Base-by-base conservation (phyloP, 176 grass and related monocot species). In the Oropetium thomaeum region DNA sequence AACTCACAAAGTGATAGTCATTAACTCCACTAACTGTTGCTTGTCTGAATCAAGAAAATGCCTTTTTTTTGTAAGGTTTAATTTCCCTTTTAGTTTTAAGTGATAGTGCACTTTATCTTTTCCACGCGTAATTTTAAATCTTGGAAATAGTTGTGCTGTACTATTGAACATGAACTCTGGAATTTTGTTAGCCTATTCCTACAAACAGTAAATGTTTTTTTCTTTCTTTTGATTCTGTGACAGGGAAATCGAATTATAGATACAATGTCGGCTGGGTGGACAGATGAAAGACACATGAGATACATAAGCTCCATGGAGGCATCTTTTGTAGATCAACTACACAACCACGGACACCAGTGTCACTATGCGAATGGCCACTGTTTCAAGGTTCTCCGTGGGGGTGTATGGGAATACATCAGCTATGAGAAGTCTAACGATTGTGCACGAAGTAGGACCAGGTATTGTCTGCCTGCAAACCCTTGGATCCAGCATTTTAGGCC, bases 271-370 rank as follows among this genome's bases (percentile, higher is more conserved):
- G 57, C 79, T 8, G 90, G 90, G 39, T 92, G 90, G 90, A 92
- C 90, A 27, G 58, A 92, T 45, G 90, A 92, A 75, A 89, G 81
- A 22, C 86, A 92, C 69, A 67, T 79, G 79, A 8, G 65, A 17
- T 92, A 92, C 28, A 87, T 92, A 73, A 86, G 62, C 81, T 89
- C 86, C 28, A 85, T 92, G 82, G 90, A 92, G 51, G 69, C 77
- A 23, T 89, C 86, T 30, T 92, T 92, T 28, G 10, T 92, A 3
- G 33, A 92, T 15, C 85, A 86, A 42, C 74, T 92, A 2, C 30
- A 83, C 67, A 89, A 82, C 25, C 32, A 55, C 0, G 82, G 23
- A 20, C 65, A 30, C 6, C 10, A 54, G 15, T 37, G 19, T 6
- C 75, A 67, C 2, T 20, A 38, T 30, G 25, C 39, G 19, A 61